Evolutionary conservation across 2,329 filamentous ascomycete species (phyloP).

Genomic region (Colletotrichum coccodes): DNA sequence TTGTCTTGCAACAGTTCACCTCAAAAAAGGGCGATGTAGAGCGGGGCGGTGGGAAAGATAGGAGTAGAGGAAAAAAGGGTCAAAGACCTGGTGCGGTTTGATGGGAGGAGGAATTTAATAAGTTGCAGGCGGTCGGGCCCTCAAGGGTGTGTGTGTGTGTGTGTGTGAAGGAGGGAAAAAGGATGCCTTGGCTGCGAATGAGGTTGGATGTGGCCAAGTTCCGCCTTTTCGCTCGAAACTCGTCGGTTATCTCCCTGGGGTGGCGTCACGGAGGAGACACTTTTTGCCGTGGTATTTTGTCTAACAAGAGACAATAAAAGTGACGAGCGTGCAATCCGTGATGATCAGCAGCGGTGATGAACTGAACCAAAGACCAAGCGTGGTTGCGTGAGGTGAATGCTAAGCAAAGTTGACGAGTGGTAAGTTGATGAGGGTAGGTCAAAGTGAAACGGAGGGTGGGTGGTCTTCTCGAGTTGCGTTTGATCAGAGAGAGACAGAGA

Average conservation of each 20-base stretch:
- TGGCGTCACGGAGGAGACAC: conserved; percentile 28
- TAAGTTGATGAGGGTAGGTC: background rate
- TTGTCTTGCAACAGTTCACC: background rate
- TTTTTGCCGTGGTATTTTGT: conserved; percentile 8
- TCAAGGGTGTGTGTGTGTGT: conserved; percentile 4
- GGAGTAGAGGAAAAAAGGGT: background rate
- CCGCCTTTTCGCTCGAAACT: conserved; percentile 33
- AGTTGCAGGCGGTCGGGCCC: conserved; percentile 26
- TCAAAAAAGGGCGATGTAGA: background rate
- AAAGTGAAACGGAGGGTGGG: background rate
- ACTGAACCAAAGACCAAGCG: background rate
- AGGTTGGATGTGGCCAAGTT: conserved; percentile 30
- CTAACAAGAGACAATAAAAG: background rate
- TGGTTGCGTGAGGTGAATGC: background rate
- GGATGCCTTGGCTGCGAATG: conserved; percentile 32
- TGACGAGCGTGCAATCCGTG: background rate
- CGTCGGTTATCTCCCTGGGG: conserved; percentile 31
- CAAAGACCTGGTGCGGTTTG: background rate
- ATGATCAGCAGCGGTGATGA: conserved; percentile 1
- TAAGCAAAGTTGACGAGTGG: background rate
- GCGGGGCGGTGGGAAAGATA: background rate
- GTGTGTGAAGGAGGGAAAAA: conserved; percentile 9
- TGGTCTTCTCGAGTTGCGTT: conserved; percentile 6
- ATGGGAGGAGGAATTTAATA: conserved; percentile 9
- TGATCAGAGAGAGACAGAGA: conserved; percentile 2